Evolutionary conservation across 495 filamentous ascomycete species (phyloP), one percentile per base, ranked within the genome.

Genomic region (Cenococcum geophilum): DNA sequence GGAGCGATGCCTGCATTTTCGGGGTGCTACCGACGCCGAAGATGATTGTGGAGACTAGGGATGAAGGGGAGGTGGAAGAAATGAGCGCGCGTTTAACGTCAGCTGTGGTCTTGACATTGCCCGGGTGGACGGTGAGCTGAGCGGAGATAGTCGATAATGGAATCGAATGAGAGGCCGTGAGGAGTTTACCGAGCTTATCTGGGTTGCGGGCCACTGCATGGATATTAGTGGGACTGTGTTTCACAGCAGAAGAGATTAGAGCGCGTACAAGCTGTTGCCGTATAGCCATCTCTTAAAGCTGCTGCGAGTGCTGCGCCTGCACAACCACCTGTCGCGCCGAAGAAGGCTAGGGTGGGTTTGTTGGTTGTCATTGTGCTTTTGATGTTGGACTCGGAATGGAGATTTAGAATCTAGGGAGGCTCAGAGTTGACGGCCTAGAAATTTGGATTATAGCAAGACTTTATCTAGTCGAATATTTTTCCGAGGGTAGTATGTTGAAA

Each of bases 311-410:
- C 78, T 0, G 75, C 60, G 49, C 75, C 66, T 43, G 72, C 77
- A 64, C 71, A 75, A 61, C 79, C 82, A 58, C 77, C 78, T 42
- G 81, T 84, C 25, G 81, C 80, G 67, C 82, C 82, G 63, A 84
- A 80, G 74, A 84, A 80, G 61, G 80, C 74, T 66, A 81, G 58
- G 40, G 76, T 76, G 49, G 66, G 63, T 40, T 61, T 63, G 25
- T 23, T 52, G 35, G 64, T 62, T 18, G 47, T 36, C 20, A 54
- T 51, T 49, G 8, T 53, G 48, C 0, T 40, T 0, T 5, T 36
- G 14, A 45, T 45, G 11, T 18, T 45, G 40, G 40, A 18, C 43
- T n/a, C 22, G 16, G 47, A 50, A 23, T 23, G 14, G n/a, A n/a
- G 20, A 23, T n/a, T 23, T 52, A 2, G n/a, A 52, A 23, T 8